phyloP scores from a whole-genome alignment of 2,329 filamentous ascomycete genomes.

The Epichloe glyceriae region DNA sequence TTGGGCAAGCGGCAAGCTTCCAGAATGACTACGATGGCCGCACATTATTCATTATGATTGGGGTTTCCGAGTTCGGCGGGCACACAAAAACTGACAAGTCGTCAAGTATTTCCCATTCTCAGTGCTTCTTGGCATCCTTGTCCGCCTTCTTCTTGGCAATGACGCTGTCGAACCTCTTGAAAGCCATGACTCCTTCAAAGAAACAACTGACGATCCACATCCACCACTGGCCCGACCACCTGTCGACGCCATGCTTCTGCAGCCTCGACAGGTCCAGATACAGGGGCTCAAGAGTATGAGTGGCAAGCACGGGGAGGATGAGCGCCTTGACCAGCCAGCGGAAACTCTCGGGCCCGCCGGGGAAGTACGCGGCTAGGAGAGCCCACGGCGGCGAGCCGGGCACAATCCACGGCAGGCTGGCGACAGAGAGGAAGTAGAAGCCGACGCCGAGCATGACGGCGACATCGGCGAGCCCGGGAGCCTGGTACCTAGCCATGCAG shows the following conservation, averaged over 20 bases:
- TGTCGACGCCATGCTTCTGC: constrained; percentile 32
- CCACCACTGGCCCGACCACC: constrained; percentile 36
- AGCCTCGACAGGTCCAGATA: constrained; percentile 35
- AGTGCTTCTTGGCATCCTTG: constrained; percentile 28
- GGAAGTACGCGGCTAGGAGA: constrained; percentile 36
- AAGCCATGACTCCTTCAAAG: constrained; percentile 39
- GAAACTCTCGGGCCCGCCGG: constrained; percentile 45
- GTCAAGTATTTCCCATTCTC: neutral
- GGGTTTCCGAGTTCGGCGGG: no score
- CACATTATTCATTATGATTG: no score
- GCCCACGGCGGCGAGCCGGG: constrained; percentile 37
- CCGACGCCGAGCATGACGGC: constrained; percentile 41
- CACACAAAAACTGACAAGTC: no score
- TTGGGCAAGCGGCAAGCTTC: no score
- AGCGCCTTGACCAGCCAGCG: constrained; percentile 46
- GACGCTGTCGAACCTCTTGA: constrained; percentile 36
- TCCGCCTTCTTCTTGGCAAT: constrained; percentile 30
- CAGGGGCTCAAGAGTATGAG: constrained; percentile 54
- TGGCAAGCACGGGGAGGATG: constrained; percentile 42
- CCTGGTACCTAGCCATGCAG: constrained; percentile 26
- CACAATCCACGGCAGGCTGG: constrained; percentile 34
- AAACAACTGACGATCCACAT: constrained; percentile 40
- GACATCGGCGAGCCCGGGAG: constrained; percentile 32
- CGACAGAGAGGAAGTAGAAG: constrained; percentile 40
- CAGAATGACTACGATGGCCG: no score